phyloP scores from a whole-genome alignment of 257 asterid species.

The Solanum lycopersicoides region DNA sequence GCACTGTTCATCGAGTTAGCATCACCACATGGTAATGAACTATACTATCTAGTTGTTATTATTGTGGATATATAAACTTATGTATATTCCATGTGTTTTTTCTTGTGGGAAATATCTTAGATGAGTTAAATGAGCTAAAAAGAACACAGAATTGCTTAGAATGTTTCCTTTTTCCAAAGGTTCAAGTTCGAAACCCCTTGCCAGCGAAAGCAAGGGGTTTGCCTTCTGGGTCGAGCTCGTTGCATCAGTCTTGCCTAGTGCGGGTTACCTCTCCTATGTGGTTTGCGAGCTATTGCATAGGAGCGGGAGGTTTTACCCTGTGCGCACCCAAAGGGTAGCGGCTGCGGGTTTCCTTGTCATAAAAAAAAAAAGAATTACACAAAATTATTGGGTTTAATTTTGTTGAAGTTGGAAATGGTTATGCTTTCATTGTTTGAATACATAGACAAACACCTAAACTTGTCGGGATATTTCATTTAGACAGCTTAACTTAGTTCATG shows the following conservation, averaged over 20 bases:
- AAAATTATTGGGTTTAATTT: background rate
- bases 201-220: too few species aligned
- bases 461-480: background rate
- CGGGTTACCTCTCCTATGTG: too few species aligned
- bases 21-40: conserved; percentile 83
- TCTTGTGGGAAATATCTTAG: background rate
- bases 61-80: background rate
- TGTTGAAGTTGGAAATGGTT: background rate
- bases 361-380: background rate
- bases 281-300: too few species aligned
- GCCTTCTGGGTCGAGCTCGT: too few species aligned
- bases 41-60: background rate
- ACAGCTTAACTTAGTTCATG: background rate
- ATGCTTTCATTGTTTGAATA: background rate
- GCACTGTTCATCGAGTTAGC: conserved; percentile 95
- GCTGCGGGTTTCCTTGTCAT: too few species aligned
- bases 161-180: background rate
- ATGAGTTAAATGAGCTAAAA: background rate
- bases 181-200: too few species aligned
- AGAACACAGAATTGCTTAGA: background rate
- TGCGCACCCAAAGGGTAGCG: too few species aligned
- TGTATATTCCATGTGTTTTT: background rate
- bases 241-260: too few species aligned
- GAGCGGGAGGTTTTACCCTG: too few species aligned
- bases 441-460: background rate